Base-by-base conservation (phyloP, 495 filamentous ascomycete species). In the Jackrogersella multiformis region DNA sequence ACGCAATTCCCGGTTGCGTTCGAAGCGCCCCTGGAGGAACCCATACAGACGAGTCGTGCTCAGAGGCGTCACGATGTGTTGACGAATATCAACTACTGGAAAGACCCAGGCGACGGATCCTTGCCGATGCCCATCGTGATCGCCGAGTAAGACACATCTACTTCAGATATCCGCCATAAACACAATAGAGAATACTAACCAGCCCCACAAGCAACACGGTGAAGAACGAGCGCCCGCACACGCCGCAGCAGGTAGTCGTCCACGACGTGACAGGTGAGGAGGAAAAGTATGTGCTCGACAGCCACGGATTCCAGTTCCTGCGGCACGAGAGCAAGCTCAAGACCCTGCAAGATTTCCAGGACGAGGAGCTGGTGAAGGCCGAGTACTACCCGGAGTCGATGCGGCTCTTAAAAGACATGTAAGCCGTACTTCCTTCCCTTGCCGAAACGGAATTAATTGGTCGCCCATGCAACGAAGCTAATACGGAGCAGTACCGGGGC, bases 311-410 rank as follows among this genome's bases (percentile, higher is more conserved):
- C 61, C 78, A 80, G 28, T 78, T 76, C 61, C 28, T 65, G 16
- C 65, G 30, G 1, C 76, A 74, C 39, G 41, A 56, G 35, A 73
- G 82, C 10, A 63, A 78, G 15, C 78, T 70, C 12, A 71, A 55
- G 42, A 55, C 36, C 3, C 70, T 88, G 61, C 70, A 74, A 32
- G 83, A 85, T 5, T 96, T 92, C 77, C 76, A 74, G 9, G 84
- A 90, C 58, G 86, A 89, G 5, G 82, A 84, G 21, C 66, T 83
- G 32, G 88, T 92, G 69, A 80, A 83, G 63, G 70, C 67, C 0
- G 72, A 77, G 13, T 92, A 91, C 72, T 91, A 90, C 58, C 79
- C 84, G 0, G 89, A 91, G 70, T 84, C 82, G 28, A 81, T 86
- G 60, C 71, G 84, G 44, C 73, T 92, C 5, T 68, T 92, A 23